Evolutionary conservation across 441 rosid genomes (phyloP), one percentile per base, ranked within the genome.

Genomic region (Populus hybrid): DNA sequence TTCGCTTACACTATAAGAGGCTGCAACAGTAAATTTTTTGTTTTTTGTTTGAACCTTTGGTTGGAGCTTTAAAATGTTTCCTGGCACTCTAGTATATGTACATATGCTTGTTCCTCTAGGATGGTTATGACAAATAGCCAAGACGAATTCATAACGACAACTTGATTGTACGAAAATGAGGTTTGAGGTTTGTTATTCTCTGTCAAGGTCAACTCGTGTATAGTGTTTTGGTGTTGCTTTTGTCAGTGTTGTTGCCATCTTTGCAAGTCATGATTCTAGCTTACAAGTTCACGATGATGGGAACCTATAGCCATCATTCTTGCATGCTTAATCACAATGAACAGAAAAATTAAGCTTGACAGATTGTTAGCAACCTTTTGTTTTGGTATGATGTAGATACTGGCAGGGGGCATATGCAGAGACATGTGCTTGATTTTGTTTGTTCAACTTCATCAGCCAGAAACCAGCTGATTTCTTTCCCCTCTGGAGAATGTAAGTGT

Each of bases 401-500:
- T 89, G 83, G 96, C 87, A 68, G 86, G 85, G 46, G 97, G 92
- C 74, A 87, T 93, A 34, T 93, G 95, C 89, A 93, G 93, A 10
- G 97, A 88, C 76, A 80, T 77, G 90, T 92, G 72, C 84, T 90
- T 59, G 97, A 93, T 81, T 91, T 93, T 70, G 90, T 85, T 57
- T 86, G 87, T 38, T 87, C 95, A 28, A 72, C 32, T 30, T 30
- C 32, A 30, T 30, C 32, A 30, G 32, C 32, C 4, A 30, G 32
- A 30, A 30, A 30, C 32, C 32, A 30, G 32, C 32, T 30, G 32
- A 30, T 30, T 30, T 30, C 4, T 30, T 30, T 30, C 32, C 32
- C 32, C 32, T 30, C 32, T 30, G 32, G 32, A 30, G 32, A 30
- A 30, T 30, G 91, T 93, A 74, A 34, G 90, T 90, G 24, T 90